Conservation (phyloP, 495 filamentous ascomycete species). For the Aspergillus nidulans region DNA sequence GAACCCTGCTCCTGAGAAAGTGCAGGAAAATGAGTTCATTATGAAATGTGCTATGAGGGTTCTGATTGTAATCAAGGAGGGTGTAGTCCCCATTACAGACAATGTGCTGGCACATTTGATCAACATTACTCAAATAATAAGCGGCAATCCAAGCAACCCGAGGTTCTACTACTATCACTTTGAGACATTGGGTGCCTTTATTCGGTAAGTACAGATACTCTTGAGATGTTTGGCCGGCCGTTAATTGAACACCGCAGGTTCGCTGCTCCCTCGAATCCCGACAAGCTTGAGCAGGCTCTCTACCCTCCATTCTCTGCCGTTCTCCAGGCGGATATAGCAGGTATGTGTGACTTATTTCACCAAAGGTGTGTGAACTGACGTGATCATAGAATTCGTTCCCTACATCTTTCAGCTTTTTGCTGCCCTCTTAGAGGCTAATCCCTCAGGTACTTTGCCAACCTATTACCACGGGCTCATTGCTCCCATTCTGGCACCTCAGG, state of each 20-base stretch:
- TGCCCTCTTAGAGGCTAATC: slow-evolving; percentile 78
- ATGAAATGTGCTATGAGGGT: slow-evolving; percentile 99
- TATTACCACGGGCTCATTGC: slow-evolving; percentile 72
- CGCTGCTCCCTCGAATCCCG: slow-evolving; percentile 60
- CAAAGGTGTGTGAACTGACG: slow-evolving; percentile 9
- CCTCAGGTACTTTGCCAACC: slow-evolving; percentile 63
- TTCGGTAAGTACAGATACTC: slow-evolving; percentile 50
- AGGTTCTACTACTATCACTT: slow-evolving; percentile 99
- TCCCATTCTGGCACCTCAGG: slow-evolving; percentile 65
- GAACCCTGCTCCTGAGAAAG: slow-evolving; percentile 76
- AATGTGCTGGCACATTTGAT: slow-evolving; percentile 71
- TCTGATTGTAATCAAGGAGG: slow-evolving; percentile 83
- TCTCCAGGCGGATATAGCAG: slow-evolving; percentile 73
- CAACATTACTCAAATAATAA: slow-evolving; percentile 81
- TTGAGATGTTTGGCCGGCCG: background rate
- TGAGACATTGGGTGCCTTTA: slow-evolving; percentile 91
- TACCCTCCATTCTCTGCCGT: slow-evolving; percentile 73
- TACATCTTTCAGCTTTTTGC: slow-evolving; percentile 96
- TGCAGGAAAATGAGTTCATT: slow-evolving; percentile 98
- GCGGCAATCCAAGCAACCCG: slow-evolving; percentile 92
- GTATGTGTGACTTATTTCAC: slow-evolving; percentile 34
- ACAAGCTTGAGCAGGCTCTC: slow-evolving; percentile 70
- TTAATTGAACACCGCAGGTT: slow-evolving; percentile 45
- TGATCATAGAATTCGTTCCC: slow-evolving; percentile 74
- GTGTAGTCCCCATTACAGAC: slow-evolving; percentile 64